Evolutionary conservation across 805 yeast species (phyloP).

Genomic region (Wickerhamomyces bisporus): DNA sequence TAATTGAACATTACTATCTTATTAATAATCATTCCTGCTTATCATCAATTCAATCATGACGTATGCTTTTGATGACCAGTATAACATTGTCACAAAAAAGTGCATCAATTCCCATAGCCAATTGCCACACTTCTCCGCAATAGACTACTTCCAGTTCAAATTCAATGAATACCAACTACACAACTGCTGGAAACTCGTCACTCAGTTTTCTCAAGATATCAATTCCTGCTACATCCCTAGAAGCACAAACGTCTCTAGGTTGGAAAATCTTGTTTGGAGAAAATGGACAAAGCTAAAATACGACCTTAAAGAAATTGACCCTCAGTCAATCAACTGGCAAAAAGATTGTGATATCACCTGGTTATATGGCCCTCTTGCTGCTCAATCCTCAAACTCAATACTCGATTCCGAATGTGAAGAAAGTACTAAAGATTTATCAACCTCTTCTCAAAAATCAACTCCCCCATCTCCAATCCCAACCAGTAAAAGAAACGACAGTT

Average conservation of each 20-base stretch:
- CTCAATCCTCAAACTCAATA: too few relatives aligned
- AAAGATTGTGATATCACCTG: constrained; percentile 94
- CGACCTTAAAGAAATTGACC: constrained; percentile 57
- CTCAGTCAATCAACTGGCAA: constrained; percentile 86
- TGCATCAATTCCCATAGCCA: constrained; percentile 6
- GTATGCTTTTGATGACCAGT: constrained; percentile 23
- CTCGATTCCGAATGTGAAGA: too few relatives aligned
- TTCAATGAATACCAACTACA: constrained; percentile 32
- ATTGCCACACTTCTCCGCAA: constrained; percentile 17
- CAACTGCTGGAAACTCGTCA: constrained; percentile 37
- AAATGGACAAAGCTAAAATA: constrained; percentile 86
- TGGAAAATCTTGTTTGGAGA: constrained; percentile 89
- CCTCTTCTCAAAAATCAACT: neutral
- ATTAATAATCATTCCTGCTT: too few relatives aligned
- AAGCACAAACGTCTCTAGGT: constrained; percentile 37
- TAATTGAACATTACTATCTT: too few relatives aligned
- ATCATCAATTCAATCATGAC: too few relatives aligned
- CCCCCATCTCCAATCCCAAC: neutral
- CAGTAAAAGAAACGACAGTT: constrained; percentile 4
- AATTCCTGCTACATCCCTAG: constrained; percentile 26
- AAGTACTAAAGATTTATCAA: too few relatives aligned
- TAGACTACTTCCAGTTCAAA: constrained; percentile 37
- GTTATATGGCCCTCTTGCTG: constrained; percentile 80
- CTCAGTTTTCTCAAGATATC: constrained; percentile 25
- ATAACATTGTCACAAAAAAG: constrained; percentile 16